Base-by-base conservation (phyloP, 2,329 filamentous ascomycete species). In the Curvularia sp. region DNA sequence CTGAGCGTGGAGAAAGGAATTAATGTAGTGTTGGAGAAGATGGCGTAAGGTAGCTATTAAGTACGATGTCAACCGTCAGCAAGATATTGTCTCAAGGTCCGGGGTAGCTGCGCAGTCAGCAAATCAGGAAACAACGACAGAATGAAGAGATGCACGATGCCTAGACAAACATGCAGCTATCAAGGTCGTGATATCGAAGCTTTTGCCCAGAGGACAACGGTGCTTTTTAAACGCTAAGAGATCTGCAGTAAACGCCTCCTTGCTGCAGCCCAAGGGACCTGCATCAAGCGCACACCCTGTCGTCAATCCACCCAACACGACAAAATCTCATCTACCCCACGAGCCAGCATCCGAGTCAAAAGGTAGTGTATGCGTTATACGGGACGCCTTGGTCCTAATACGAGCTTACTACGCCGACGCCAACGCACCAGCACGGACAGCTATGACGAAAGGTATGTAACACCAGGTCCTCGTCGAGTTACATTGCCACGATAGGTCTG, bases 391-490 rank as follows among this genome's bases (percentile, higher is more conserved):
- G 25, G 41, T 42, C 18, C 28, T 45, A 52, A 64, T 53, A 59
- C 53, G 53, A 54, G 60, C 60, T 57, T 48, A 60, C 49, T 60
- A 36, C n/a, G 47, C 51, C 38, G 51, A 49, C 5, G 21, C 34
- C 23, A 19, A 10, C 34, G 28, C 34, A 28, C 23, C 7, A 36
- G 27, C 43, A 42, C 28, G 13, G 25, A 30, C 32, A 25, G 25
- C 47, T 27, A 34, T 19, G 39, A 38, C 52, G 47, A 51, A 55
- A 59, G 51, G 41, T n/a, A n/a, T n/a, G n/a, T 39, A 59, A 2
- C 28, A 3, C 42, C 42, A n/a, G 21, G 23, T 38, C 32, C 45
- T 23, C 36, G 27, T 47, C 27, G 27, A 32, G 18, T 32, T 32
- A 21, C 27, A 32, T 18, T 25, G 15, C 34, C 49, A 42, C 18